phyloP scores from a whole-genome alignment of 108 stramenopile genomes.

The Skeletonema grethae region DNA sequence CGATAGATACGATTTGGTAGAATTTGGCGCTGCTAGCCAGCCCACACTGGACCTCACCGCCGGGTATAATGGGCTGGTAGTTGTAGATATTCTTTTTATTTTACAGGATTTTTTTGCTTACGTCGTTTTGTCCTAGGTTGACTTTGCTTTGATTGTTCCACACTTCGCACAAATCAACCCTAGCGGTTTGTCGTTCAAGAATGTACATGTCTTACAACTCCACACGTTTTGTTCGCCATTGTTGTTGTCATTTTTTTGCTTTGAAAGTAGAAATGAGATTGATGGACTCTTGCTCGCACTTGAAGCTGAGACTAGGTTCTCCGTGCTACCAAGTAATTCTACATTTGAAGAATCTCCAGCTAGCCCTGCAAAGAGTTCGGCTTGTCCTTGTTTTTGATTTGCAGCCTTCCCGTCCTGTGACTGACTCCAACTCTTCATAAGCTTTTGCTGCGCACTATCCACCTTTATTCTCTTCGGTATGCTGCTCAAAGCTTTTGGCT shows the following conservation, averaged over 20 bases:
- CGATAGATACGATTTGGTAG: too few relatives aligned
- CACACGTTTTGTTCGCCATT: conserved; percentile 15
- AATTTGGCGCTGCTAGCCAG: too few relatives aligned
- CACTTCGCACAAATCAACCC: conserved; percentile 51
- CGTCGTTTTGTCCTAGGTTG: too few relatives aligned
- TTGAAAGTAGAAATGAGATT: conserved; percentile 9
- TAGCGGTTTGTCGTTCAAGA: conserved; percentile 53
- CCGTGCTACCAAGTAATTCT: not conserved
- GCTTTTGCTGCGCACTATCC: conserved; percentile 22
- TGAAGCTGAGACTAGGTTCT: not conserved
- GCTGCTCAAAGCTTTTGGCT: conserved; percentile 48
- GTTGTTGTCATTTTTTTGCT: not conserved
- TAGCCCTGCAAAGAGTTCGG: not conserved
- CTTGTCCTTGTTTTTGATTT: not conserved
- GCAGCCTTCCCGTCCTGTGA: conserved; percentile 8
- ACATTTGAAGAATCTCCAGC: not conserved
- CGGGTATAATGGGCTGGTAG: too few relatives aligned
- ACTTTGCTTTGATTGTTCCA: conserved; percentile 30
- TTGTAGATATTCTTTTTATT: not conserved
- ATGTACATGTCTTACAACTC: conserved; percentile 58
- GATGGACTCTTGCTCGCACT: not conserved
- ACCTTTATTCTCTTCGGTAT: conserved; percentile 34
- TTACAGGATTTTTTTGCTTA: too few relatives aligned
- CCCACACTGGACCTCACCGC: too few relatives aligned
- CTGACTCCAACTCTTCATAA: conserved; percentile 30